Percentiles rank a stretch among this genome's conserved stretches.
Evolutionary conservation across 1,284 basidiomycete species (phyloP).

Genomic region (Sutorius eximius): DNA sequence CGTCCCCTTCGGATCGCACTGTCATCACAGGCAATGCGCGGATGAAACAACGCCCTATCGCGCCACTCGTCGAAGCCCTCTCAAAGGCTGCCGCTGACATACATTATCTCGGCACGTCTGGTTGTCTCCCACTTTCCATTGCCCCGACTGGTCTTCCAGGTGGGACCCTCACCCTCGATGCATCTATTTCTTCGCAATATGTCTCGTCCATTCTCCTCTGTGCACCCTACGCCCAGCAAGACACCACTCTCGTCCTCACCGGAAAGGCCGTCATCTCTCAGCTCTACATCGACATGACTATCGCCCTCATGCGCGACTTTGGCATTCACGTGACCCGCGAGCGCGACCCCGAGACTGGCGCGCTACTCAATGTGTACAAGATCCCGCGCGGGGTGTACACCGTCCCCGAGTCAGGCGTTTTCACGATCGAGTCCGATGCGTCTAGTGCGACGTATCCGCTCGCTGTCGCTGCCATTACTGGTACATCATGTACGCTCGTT

Average conservation of each 20-base stretch:
- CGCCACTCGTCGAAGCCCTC: slow-evolving; percentile 93
- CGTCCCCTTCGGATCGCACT: slow-evolving; percentile 48
- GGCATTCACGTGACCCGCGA: slow-evolving; percentile 80
- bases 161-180: slow-evolving; percentile 84
- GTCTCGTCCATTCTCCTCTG: slow-evolving; percentile 96
- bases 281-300: slow-evolving; percentile 99
- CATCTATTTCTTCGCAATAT: slow-evolving; percentile 96
- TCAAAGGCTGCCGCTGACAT: slow-evolving; percentile 80
- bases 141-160: slow-evolving; percentile 84
- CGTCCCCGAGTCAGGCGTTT: slow-evolving; percentile 66
- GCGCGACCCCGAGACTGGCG: slow-evolving; percentile 61
- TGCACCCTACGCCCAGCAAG: slow-evolving; percentile 86
- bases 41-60: slow-evolving; percentile 97
- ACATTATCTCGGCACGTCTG: slow-evolving; percentile 75
- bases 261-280: slow-evolving; percentile 83
- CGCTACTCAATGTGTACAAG: slow-evolving; percentile 77
- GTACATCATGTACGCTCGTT: slow-evolving; percentile 88
- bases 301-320: slow-evolving; percentile 97
- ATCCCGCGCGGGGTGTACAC: slow-evolving; percentile 83
- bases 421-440: slow-evolving; percentile 95
- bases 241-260: slow-evolving; percentile 85
- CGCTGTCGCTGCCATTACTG: slow-evolving; percentile 95
- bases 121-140: slow-evolving; percentile 90
- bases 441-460: slow-evolving; percentile 96
- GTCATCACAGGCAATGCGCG: slow-evolving; percentile 95